Evolutionary conservation across 108 stramenopile genomes (phyloP).

Genomic region (Bacterosira constricta): DNA sequence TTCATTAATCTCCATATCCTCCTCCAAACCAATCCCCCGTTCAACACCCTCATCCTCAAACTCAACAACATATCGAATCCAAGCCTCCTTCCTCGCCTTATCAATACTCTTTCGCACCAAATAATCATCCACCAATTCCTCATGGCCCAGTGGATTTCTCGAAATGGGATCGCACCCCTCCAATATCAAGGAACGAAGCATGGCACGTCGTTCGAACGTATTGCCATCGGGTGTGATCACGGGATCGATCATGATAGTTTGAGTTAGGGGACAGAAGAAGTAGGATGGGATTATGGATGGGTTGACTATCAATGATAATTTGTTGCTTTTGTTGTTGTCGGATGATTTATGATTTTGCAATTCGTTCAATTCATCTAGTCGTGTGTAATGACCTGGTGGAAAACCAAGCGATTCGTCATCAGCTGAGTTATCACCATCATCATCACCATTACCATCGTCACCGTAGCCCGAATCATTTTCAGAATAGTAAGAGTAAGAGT

Average conservation of each 20-base stretch:
- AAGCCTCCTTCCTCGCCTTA: constrained; percentile 43
- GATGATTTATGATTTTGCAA: constrained; percentile 2
- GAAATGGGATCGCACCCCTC: constrained; percentile 22
- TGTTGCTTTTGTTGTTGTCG: not conserved
- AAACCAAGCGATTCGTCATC: constrained; percentile 40
- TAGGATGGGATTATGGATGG: constrained; percentile 48
- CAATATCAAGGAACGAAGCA: constrained; percentile 35
- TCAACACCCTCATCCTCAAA: constrained; percentile 13
- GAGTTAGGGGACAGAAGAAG: constrained; percentile 63
- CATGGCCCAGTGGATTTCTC: constrained; percentile 10
- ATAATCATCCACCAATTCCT: constrained; percentile 27
- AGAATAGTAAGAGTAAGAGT: too few species aligned
- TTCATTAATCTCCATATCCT: not conserved
- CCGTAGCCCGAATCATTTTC: too few species aligned
- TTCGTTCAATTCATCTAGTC: constrained; percentile 22
- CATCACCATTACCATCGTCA: not conserved
- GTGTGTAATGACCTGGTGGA: constrained; percentile 44
- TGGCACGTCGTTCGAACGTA: constrained; percentile 56
- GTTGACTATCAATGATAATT: constrained; percentile 12
- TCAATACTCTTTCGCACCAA: constrained; percentile 34
- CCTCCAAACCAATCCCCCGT: not conserved
- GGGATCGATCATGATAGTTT: constrained; percentile 63
- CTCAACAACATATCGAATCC: constrained; percentile 35
- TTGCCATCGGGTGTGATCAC: constrained; percentile 55
- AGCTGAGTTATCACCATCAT: not conserved